A percentile compares a stretch with the other conserved stretches of the same genome.
phyloP scores from a whole-genome alignment of 441 rosid species.

The Bocquillonia castaneifolia region DNA sequence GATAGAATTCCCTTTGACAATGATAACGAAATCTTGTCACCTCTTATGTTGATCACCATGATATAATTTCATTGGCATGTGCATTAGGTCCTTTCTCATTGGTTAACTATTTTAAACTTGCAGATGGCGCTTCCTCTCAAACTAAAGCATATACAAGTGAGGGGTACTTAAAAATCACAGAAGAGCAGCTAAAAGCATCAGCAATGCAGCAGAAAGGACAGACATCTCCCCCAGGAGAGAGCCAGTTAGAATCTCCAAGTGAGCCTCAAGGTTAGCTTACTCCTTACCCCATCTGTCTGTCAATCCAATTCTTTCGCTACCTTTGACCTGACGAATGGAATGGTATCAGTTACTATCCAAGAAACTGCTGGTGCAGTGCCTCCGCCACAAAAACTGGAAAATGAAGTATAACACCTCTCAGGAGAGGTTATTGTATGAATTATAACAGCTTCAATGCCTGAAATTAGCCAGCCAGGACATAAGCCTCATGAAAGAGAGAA shows the following conservation, averaged over 20 bases:
- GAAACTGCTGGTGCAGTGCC: conserved; percentile 37
- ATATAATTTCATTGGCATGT: neutral
- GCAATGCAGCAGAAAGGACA: conserved; percentile 33
- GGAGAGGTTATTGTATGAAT: conserved; percentile 1
- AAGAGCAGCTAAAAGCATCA: conserved; percentile 66
- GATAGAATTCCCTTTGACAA: neutral
- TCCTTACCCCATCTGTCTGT: neutral
- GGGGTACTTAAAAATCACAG: conserved; percentile 69
- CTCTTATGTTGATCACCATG: neutral
- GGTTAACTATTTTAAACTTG: conserved; percentile 10
- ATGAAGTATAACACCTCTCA: conserved; percentile 17
- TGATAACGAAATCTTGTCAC: neutral
- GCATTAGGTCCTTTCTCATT: neutral
- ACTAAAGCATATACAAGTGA: conserved; percentile 58
- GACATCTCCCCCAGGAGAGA: conserved; percentile 29
- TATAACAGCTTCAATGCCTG: neutral
- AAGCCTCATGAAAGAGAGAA: conserved; percentile 7
- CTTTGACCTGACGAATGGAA: conserved; percentile 12
- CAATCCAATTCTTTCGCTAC: neutral
- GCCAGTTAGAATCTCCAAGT: conserved; percentile 34
- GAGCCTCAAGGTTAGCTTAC: conserved; percentile 34
- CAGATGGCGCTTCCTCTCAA: conserved; percentile 53
- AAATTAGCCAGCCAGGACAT: neutral
- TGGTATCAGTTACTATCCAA: conserved; percentile 34
- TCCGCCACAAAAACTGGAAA: conserved; percentile 46